These are phyloP conservation scores for Stemphylium beticola DNA, from an alignment of 2,329 filamentous ascomycete species.

Conservation along the genomic window DNA sequence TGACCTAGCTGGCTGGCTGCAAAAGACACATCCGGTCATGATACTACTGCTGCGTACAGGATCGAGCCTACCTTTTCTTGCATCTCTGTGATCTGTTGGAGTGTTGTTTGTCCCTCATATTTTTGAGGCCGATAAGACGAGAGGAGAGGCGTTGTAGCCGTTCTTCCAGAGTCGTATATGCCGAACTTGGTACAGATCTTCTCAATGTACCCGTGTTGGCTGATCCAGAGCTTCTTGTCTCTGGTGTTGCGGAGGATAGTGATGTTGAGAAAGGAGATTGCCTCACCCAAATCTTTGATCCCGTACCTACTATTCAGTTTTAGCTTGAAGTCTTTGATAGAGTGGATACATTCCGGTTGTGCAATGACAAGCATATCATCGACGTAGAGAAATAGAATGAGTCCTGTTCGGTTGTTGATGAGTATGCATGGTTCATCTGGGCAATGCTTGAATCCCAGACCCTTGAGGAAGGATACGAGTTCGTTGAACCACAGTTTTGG, in stretches of 20 bases:
- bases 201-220: slow-evolving; percentile 7
- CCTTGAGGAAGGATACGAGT: no score
- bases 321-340: background rate
- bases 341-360: no score
- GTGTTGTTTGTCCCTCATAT: background rate
- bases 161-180: slow-evolving; percentile 1
- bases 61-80: slow-evolving; percentile 10
- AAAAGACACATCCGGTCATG: slow-evolving; percentile 7
- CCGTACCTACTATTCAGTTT: slow-evolving; percentile 5
- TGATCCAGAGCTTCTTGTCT: slow-evolving; percentile 10
- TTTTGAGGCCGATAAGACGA: slow-evolving; percentile 3
- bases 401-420: no score
- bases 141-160: slow-evolving; percentile 4
- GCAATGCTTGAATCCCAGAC: no score
- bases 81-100: slow-evolving; percentile 8
- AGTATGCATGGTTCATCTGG: no score
- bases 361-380: no score
- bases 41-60: slow-evolving; percentile 11
- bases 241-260: slow-evolving; percentile 4
- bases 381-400: no score
- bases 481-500: no score
- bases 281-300: slow-evolving; percentile 12
- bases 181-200: slow-evolving; percentile 11
- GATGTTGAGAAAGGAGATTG: slow-evolving; percentile 12
- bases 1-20: slow-evolving; percentile 5